phyloP scores from a whole-genome alignment of 1,139 yeast genomes.

The Nakaseomyces nivariensis region DNA sequence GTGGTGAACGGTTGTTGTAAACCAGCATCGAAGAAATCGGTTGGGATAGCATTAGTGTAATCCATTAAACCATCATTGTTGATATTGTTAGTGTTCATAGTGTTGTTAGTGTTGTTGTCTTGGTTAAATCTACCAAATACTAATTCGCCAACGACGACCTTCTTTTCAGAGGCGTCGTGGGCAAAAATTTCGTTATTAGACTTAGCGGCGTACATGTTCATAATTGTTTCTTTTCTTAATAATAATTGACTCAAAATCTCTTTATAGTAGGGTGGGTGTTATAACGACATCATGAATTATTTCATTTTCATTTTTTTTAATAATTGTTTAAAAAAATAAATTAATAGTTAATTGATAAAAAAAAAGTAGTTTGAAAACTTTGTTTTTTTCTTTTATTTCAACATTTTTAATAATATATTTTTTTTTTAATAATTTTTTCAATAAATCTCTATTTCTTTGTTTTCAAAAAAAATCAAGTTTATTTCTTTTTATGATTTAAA shows the following conservation, averaged over 20 bases:
- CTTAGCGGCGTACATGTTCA: constrained; percentile 3
- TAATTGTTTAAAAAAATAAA: neutral
- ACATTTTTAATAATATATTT: too few species aligned
- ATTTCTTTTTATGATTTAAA: too few species aligned
- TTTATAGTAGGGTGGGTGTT: neutral
- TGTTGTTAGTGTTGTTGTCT: constrained; percentile 8
- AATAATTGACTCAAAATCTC: neutral
- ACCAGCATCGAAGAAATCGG: constrained; percentile 1
- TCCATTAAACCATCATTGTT: neutral
- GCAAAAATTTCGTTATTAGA: neutral
- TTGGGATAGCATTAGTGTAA: constrained; percentile 3
- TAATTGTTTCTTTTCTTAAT: neutral
- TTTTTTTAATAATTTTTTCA: too few species aligned
- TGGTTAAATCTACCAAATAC: constrained; percentile 33
- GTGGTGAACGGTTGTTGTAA: neutral
- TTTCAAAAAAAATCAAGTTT: neutral
- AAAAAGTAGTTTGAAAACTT: neutral
- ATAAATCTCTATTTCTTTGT: neutral
- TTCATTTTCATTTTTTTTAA: neutral
- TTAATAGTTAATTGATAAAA: neutral
- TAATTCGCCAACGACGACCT: constrained; percentile 34
- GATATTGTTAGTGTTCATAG: neutral
- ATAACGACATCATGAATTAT: neutral
- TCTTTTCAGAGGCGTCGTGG: constrained; percentile 1
- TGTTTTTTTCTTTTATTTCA: too few species aligned